Conservation (phyloP, 768 basidiomycete genomes). For the Russula sp. region DNA sequence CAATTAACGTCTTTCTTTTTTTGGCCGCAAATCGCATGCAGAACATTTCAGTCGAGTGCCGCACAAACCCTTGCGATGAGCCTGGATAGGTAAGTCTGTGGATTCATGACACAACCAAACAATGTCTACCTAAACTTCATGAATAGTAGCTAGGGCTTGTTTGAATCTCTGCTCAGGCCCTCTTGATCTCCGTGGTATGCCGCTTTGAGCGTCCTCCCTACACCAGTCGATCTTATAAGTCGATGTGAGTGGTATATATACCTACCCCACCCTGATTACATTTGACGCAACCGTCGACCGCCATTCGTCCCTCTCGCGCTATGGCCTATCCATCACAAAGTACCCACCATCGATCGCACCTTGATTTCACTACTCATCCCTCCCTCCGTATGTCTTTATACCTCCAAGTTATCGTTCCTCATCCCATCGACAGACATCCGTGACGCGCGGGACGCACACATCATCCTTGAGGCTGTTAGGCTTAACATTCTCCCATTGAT, state of each 20-base stretch:
- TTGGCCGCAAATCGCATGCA: conserved; percentile 13
- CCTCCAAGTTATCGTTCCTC: not conserved
- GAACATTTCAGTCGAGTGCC: not conserved
- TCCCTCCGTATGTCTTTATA: conserved; percentile 17
- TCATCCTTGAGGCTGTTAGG: conserved; percentile 71
- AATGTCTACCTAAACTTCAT: conserved; percentile 23
- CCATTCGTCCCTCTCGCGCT: not conserved
- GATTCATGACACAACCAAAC: conserved; percentile 16
- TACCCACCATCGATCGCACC: conserved; percentile 12
- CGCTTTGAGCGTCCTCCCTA: conserved; percentile 11
- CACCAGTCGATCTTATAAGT: conserved; percentile 12
- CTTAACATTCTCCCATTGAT: conserved; percentile 64
- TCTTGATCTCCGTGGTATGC: conserved; percentile 17
- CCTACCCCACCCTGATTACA: conserved; percentile 3
- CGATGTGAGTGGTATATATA: conserved; percentile 23
- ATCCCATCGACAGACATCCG: conserved; percentile 50
- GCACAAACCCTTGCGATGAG: conserved; percentile 10
- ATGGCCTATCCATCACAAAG: conserved; percentile 20
- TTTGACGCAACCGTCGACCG: conserved; percentile 5
- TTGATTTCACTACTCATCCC: conserved; percentile 20
- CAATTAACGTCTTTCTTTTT: conserved; percentile 4
- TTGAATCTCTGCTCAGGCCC: conserved; percentile 5
- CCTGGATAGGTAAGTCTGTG: conserved; percentile 19
- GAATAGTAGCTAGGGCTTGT: conserved; percentile 16
- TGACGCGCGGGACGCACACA: conserved; percentile 73